Base-by-base conservation (phyloP, 2,329 filamentous ascomycete species). In the Aspergillus pseudotamarii region DNA sequence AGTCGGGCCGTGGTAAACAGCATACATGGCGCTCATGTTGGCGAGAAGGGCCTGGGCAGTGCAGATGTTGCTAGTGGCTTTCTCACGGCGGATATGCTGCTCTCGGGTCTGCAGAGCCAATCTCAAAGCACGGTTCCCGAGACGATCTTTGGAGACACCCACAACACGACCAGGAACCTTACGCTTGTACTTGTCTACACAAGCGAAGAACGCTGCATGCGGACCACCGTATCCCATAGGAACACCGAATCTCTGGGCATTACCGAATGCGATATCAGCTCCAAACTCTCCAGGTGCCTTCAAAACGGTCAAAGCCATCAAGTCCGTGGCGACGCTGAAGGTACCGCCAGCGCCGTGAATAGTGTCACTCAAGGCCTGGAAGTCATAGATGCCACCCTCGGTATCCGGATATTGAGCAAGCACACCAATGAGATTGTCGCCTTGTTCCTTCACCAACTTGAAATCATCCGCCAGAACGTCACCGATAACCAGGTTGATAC, bases 1-100 rank as follows among this genome's bases (percentile, higher is more conserved):
- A 59, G 88, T 79, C 0, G 94, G 94, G 4, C 94, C 94, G 76
- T 98, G 94, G 78, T 97, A 98, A 59, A 97, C 85, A 58, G 93
- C 94, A 75, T 97, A 98, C 82, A 97, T 90, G 60, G 94, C 93
- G 70, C 89, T 94, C 92, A 97, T 97, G 78, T 98, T 98, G 43
- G 94, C 94, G 58, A 97, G 84, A 30, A 98, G 82, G 10, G 94
- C 94, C 80, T 98, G 94, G 1, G 94, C 94, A 1, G 94, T 98
- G 82, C 94, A 98, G 64, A 97, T 94, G 75, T 98, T 98, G 83
- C 93, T 97, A 1, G 94, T 98, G 1, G 94, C 94, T 85, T 97
- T 97, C 78, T 98, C 94, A 73, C 94, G 88, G 68, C 94, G 88
- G 76, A 98, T 97, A 77, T 98, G 94, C 82, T 98, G 94, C 81